Conservation (phyloP, 2,329 filamentous ascomycete species). For the Talaromyces amestolkiae region DNA sequence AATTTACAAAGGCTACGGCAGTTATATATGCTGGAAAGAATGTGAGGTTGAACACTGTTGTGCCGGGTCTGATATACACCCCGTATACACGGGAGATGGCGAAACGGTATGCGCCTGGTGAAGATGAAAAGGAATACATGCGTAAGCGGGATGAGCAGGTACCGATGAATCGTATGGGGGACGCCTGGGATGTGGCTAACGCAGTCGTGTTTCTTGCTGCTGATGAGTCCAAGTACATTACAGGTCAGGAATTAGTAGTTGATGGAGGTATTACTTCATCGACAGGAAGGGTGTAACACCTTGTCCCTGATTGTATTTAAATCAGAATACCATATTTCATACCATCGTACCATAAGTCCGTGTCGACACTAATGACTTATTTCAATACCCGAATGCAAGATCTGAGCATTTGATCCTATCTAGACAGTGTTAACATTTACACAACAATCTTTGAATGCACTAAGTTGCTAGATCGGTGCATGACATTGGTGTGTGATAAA, state of each 20-base stretch:
- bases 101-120: slow-evolving; percentile 42
- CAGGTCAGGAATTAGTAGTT: slow-evolving; percentile 61
- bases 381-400: background rate
- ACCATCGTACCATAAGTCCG: no score
- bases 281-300: background rate
- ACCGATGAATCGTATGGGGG: slow-evolving; percentile 43
- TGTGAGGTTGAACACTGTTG: slow-evolving; percentile 53
- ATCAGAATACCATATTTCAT: background rate
- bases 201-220: slow-evolving; percentile 68
- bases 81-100: slow-evolving; percentile 49
- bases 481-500: no score
- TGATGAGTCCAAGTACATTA: slow-evolving; percentile 70
- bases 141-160: slow-evolving; percentile 29
- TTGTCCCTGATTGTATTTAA: background rate
- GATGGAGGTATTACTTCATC: slow-evolving; percentile 19
- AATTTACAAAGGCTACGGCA: slow-evolving; percentile 50
- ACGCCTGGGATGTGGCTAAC: slow-evolving; percentile 64
- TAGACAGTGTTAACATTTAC: no score
- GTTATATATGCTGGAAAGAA: slow-evolving; percentile 41
- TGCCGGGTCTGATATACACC: slow-evolving; percentile 58
- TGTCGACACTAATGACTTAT: no score
- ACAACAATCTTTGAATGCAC: no score
- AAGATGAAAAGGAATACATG: slow-evolving; percentile 47
- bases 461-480: no score
- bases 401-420: background rate